Evolutionary conservation across 345 rosid genomes (phyloP).

Genomic region (Hibiscus mutabilis): DNA sequence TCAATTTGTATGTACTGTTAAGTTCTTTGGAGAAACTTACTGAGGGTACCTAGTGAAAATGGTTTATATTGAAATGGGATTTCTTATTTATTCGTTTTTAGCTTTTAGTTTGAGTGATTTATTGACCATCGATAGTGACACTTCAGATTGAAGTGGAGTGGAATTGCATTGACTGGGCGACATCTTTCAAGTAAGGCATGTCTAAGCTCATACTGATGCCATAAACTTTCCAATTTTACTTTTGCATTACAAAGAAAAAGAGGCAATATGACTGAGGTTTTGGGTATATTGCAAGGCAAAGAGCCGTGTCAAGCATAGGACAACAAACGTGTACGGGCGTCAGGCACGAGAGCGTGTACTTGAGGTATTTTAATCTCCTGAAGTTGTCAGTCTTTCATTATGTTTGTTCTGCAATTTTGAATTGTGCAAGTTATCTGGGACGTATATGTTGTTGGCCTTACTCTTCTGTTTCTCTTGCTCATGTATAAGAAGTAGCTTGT

Average conservation of each 20-base stretch:
- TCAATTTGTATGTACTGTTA: not conserved
- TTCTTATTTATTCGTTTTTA: not conserved
- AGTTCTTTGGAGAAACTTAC: not conserved
- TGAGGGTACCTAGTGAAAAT: not conserved
- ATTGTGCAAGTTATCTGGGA: not conserved
- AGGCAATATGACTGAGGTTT: constrained; percentile 13
- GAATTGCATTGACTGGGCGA: constrained; percentile 16
- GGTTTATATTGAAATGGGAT: not conserved
- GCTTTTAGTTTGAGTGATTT: not conserved
- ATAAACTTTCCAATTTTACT: not conserved
- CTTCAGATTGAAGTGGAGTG: constrained; percentile 44
- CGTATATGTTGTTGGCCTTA: not conserved
- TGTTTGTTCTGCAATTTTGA: not conserved
- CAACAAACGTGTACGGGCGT: constrained; percentile 33
- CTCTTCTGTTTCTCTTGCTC: not conserved
- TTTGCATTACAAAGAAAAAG: not conserved
- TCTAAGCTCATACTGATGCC: constrained; percentile 4
- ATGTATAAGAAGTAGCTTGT: not conserved
- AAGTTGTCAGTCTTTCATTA: not conserved
- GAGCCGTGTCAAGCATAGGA: constrained; percentile 23
- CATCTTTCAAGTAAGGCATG: constrained; percentile 44
- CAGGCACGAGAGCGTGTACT: constrained; percentile 51
- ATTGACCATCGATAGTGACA: constrained; percentile 9
- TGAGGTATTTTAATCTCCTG: constrained; percentile 36
- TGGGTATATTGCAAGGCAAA: constrained; percentile 29